These are phyloP conservation scores for Amoeboradix gromovi DNA, from an alignment of 371 early-diverging fungal species.

Conservation along the genomic window DNA sequence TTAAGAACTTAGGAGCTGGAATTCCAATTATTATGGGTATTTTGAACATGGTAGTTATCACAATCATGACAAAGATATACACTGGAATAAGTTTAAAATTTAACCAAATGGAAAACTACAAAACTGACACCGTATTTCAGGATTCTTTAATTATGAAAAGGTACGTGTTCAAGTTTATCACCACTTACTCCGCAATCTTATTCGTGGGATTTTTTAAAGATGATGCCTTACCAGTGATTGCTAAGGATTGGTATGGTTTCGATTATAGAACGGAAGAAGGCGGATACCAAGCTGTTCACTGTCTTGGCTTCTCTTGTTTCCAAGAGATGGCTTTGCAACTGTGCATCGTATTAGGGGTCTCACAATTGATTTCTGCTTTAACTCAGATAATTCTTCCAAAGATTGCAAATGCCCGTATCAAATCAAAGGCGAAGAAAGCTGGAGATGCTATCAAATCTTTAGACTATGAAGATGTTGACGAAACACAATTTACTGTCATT, in stretches of 20 bases:
- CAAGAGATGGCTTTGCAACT: background rate
- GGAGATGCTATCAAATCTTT: background rate
- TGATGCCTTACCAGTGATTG: constrained; percentile 1
- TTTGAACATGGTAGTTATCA: constrained; percentile 2
- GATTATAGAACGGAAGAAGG: too few species aligned
- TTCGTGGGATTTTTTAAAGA: constrained; percentile 22
- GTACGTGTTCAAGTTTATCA: constrained; percentile 25
- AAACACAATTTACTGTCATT: background rate
- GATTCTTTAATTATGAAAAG: constrained; percentile 20
- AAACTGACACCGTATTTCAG: constrained; percentile 14
- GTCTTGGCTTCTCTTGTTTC: background rate
- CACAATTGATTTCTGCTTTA: background rate
- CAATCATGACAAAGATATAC: constrained; percentile 2
- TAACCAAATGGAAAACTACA: constrained; percentile 21
- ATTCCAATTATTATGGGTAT: constrained; percentile 1
- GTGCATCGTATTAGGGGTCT: background rate
- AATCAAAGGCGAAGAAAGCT: background rate
- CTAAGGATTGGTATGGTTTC: background rate
- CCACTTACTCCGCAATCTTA: constrained; percentile 21
- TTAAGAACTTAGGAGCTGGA: background rate
- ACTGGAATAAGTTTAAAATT: constrained; percentile 1
- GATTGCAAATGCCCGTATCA: background rate
- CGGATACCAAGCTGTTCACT: background rate
- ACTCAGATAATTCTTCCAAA: background rate
- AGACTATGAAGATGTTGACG: background rate